phyloP scores from a whole-genome alignment of 78 protist genomes.

The Goniomonas avonlea region DNA sequence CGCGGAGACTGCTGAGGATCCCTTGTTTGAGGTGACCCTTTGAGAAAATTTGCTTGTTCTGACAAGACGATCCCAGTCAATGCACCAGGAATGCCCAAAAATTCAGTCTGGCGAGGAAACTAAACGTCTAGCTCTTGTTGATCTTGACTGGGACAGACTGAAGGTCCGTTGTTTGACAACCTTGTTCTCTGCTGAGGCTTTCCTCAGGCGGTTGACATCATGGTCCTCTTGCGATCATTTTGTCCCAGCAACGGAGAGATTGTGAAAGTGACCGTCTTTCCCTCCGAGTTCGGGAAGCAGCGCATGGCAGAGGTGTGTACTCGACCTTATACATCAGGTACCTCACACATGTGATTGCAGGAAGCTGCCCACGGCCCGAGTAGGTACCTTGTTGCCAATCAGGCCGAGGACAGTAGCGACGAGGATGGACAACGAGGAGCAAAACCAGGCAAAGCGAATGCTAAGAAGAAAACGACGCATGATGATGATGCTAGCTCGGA shows the following conservation, averaged over 20 bases:
- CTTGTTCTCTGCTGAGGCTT: neutral
- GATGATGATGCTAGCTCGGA: too few species aligned
- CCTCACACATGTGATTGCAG: too few species aligned
- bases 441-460: too few species aligned
- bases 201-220: constrained; percentile 22
- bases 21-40: neutral
- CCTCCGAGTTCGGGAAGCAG: constrained; percentile 17
- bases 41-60: neutral
- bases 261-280: neutral
- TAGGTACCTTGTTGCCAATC: too few species aligned
- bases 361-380: too few species aligned
- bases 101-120: constrained; percentile 1
- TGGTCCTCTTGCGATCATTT: constrained; percentile 8
- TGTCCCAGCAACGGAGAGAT: constrained; percentile 16
- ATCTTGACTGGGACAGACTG: constrained; percentile 1
- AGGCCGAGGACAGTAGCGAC: too few species aligned
- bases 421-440: too few species aligned
- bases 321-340: too few species aligned
- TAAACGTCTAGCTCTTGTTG: neutral
- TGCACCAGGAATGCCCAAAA: neutral
- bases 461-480: too few species aligned
- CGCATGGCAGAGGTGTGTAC: constrained; percentile 1
- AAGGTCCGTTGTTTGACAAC: constrained; percentile 17
- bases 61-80: neutral
- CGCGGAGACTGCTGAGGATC: neutral